Base-by-base conservation (phyloP, 1,284 basidiomycete genomes). In the Malassezia caprae region DNA sequence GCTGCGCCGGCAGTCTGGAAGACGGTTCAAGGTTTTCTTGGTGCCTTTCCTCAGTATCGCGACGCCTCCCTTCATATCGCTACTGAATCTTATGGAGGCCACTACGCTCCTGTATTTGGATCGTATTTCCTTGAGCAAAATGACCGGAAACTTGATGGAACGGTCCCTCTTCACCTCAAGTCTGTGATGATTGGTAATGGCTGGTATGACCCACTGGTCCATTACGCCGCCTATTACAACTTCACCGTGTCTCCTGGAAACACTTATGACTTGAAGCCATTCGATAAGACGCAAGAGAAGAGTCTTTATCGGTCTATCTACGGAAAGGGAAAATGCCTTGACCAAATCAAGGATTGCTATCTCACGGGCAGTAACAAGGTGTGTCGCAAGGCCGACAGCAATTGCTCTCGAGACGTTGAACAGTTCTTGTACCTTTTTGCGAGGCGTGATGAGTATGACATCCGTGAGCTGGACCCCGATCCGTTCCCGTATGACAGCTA, bases 121-220 rank as follows among this genome's bases (percentile, higher is more conserved):
- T 37, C 58, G 26, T 72, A 75, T 53, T 62, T 86, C 76, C 75
- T 82, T 34, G 73, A 78, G 30, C 82, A 84, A 67, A 85, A 85
- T 61, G 75, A 77, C 15, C 80, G 78, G 15, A 82, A 57, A 76
- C 76, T 35, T 17, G 37, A n/a, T 72, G 77, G n/a, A 78, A 80
- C 10, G 76, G 76, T 8, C 8, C 73, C 73, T n/a, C 78, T 85
- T 47, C 82, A 84, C 66, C 77, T 85, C 17, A 79, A 82, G 64
- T 78, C 80, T 13, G 78, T 84, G 19, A 81, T 82, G 24, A 78
- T 85, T 41, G 83, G 83, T 5, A 79, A 65, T 30, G 61, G 59
- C 2, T 65, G 65, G 63, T 64, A 59, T 46, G 60, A 61, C 26
- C 65, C 65, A 10, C 39, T 51, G 37, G 51, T 64, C 13, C 64